A percentile compares a stretch with the other conserved stretches of the same genome.
phyloP scores from a whole-genome alignment of 805 yeast genomes.

The Zygosaccharomyces lentus region DNA sequence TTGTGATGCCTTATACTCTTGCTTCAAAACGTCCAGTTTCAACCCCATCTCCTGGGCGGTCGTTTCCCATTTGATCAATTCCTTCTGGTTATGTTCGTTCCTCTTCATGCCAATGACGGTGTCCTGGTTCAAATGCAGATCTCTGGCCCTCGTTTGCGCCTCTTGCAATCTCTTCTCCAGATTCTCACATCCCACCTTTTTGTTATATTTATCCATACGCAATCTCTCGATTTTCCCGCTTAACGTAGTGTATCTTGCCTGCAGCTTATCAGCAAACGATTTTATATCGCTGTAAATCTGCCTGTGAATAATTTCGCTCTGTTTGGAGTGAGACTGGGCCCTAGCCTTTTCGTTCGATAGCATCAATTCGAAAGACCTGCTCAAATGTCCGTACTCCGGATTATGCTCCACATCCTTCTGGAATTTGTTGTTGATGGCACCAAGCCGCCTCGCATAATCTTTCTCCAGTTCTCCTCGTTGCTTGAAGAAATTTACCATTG shows the following conservation, averaged over 20 bases:
- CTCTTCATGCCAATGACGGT: constrained; percentile 31
- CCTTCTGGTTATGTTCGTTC: constrained; percentile 27
- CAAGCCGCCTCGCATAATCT: constrained; percentile 32
- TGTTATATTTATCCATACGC: constrained; percentile 28
- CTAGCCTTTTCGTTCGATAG: constrained; percentile 23
- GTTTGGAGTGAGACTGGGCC: constrained; percentile 32
- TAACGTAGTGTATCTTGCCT: constrained; percentile 28
- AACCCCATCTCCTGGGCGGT: constrained; percentile 23
- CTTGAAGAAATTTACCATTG: constrained; percentile 28
- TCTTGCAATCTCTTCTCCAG: constrained; percentile 26
- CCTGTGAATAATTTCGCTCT: constrained; percentile 27
- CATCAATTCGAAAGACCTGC: constrained; percentile 16
- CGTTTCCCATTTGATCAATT: constrained; percentile 31
- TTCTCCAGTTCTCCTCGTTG: constrained; percentile 32
- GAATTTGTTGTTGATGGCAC: constrained; percentile 31
- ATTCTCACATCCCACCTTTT: constrained; percentile 29
- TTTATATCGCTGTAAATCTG: constrained; percentile 26
- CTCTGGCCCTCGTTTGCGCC: constrained; percentile 26
- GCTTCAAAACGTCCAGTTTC: constrained; percentile 29
- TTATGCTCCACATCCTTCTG: constrained; percentile 18
- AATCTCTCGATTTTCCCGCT: constrained; percentile 31
- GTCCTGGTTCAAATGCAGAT: constrained; percentile 29
- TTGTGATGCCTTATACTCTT: constrained; percentile 33
- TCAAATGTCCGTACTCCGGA: constrained; percentile 32
- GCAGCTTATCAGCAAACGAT: constrained; percentile 24